Evolutionary conservation across 1,284 basidiomycete species (phyloP).

Genomic region (Ceratobasidium sp.): DNA sequence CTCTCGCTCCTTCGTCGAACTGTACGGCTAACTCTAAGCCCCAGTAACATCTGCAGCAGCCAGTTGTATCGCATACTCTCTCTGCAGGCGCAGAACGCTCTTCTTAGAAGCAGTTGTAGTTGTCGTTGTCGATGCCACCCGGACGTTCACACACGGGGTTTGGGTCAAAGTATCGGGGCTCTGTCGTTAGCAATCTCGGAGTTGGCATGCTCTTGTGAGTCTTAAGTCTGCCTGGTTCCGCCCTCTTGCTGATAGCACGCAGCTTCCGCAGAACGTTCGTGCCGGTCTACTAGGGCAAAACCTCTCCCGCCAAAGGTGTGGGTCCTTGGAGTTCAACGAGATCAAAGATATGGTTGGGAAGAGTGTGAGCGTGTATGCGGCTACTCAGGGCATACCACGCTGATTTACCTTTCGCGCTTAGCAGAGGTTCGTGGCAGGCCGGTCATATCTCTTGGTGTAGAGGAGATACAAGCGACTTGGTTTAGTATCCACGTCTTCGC

Average conservation of each 20-base stretch:
- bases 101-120: slow-evolving; percentile 90
- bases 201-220: slow-evolving; percentile 92
- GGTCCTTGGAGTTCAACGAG: slow-evolving; percentile 85
- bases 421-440: slow-evolving; percentile 78
- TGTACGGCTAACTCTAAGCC: slow-evolving; percentile 22
- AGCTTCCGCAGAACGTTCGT: slow-evolving; percentile 82
- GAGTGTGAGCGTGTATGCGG: slow-evolving; percentile 67
- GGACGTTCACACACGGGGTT: slow-evolving; percentile 89
- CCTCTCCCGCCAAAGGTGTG: slow-evolving; percentile 93
- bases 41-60: slow-evolving; percentile 90
- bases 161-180: slow-evolving; percentile 86
- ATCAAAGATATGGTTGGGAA: slow-evolving; percentile 89
- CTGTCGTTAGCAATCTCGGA: slow-evolving; percentile 91
- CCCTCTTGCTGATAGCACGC: slow-evolving; percentile 36
- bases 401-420: slow-evolving; percentile 52
- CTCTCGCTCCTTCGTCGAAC: slow-evolving; percentile 1
- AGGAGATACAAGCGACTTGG: slow-evolving; percentile 88
- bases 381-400: neutral
- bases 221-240: slow-evolving; percentile 5
- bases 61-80: slow-evolving; percentile 86
- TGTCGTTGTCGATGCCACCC: slow-evolving; percentile 87
- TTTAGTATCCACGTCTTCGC: slow-evolving; percentile 94
- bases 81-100: slow-evolving; percentile 89
- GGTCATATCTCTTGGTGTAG: slow-evolving; percentile 90
- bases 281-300: slow-evolving; percentile 97